These are phyloP conservation scores for Whalleya microplaca DNA, from an alignment of 2,329 filamentous ascomycete genomes.

Conservation along the genomic window DNA sequence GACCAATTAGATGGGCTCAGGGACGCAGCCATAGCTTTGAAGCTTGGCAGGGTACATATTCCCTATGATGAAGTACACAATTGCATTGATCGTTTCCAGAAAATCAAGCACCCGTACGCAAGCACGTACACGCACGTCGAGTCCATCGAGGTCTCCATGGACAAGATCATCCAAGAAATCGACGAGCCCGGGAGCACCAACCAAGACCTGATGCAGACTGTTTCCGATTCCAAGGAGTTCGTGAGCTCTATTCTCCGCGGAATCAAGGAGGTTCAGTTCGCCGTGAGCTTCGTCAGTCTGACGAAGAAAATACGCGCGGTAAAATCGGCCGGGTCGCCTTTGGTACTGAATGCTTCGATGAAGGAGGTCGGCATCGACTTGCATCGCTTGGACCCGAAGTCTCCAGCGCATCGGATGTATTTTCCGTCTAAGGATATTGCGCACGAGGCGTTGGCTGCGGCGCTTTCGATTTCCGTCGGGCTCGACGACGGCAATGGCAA, in stretches of 20 bases:
- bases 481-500: conserved; percentile 88
- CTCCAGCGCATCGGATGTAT: conserved; percentile 97
- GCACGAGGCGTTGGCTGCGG: conserved; percentile 90
- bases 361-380: conserved; percentile 96
- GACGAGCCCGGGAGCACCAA: conserved; percentile 67
- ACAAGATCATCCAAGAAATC: conserved; percentile 75
- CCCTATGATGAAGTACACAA: conserved; percentile 83
- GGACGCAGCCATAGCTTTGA: conserved; percentile 87
- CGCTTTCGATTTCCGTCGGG: conserved; percentile 88
- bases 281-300: conserved; percentile 86
- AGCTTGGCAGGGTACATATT: conserved; percentile 86
- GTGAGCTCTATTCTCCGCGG: conserved; percentile 86
- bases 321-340: conserved; percentile 67
- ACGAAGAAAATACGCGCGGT: conserved; percentile 77
- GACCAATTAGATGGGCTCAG: conserved; percentile 83
- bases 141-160: conserved; percentile 65
- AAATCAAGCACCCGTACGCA: conserved; percentile 43
- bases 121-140: conserved; percentile 43
- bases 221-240: conserved; percentile 93
- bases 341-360: conserved; percentile 86
- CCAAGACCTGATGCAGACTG: conserved; percentile 75
- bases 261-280: conserved; percentile 95
- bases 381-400: conserved; percentile 87
- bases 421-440: conserved; percentile 91
- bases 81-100: conserved; percentile 62